Evolutionary conservation across 2,329 filamentous ascomycete genomes (phyloP).

Genomic region (Colletotrichum viniferum): DNA sequence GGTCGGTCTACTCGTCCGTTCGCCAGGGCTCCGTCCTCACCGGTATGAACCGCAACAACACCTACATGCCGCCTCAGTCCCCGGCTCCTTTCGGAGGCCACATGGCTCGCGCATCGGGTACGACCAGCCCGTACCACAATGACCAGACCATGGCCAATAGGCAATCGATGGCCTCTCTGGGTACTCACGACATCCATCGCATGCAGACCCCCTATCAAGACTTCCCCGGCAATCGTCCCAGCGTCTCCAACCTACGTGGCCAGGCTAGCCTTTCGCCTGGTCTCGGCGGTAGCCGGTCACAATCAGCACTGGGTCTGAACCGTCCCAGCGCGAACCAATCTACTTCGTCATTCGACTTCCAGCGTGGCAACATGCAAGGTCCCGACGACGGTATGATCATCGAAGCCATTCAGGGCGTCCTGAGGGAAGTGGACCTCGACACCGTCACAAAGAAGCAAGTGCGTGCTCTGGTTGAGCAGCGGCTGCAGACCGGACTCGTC

Average conservation of each 20-base stretch:
- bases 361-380: slow-evolving; percentile 59
- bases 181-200: slow-evolving; percentile 51
- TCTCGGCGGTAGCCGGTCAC: slow-evolving; percentile 45
- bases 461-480: slow-evolving; percentile 87
- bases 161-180: slow-evolving; percentile 75
- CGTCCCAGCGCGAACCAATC: slow-evolving; percentile 51
- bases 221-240: slow-evolving; percentile 55
- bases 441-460: slow-evolving; percentile 99
- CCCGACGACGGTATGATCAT: slow-evolving; percentile 82
- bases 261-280: slow-evolving; percentile 53
- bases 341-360: slow-evolving; percentile 66
- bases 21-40: slow-evolving; percentile 87
- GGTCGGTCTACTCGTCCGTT: slow-evolving; percentile 92
- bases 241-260: slow-evolving; percentile 63
- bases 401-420: slow-evolving; percentile 81
- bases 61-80: slow-evolving; percentile 84
- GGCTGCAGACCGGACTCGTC: slow-evolving; percentile 84
- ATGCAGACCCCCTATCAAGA: slow-evolving; percentile 65
- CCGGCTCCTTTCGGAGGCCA: slow-evolving; percentile 71
- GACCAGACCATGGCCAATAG: slow-evolving; percentile 63
- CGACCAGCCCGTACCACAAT: slow-evolving; percentile 41
- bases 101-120: slow-evolving; percentile 46
- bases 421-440: slow-evolving; percentile 90
- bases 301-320: slow-evolving; percentile 49
- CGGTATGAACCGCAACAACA: slow-evolving; percentile 71